These are phyloP conservation scores for Boletus austroedulis DNA, from an alignment of 1,284 basidiomycete genomes.

Conservation along the genomic window DNA sequence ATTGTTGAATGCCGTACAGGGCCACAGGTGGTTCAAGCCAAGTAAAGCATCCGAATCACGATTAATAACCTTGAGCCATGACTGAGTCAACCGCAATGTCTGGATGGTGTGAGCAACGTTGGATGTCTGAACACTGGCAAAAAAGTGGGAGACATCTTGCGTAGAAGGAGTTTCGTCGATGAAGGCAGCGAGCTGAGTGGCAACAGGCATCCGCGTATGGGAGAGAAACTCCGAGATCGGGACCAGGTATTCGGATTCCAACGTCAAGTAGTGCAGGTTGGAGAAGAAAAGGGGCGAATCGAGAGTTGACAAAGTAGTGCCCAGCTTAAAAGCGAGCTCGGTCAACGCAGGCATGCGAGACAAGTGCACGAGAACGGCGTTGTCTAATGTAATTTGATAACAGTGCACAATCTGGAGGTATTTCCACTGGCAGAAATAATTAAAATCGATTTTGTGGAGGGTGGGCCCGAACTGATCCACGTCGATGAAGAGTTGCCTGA, in stretches of 20 bases:
- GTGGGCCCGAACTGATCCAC: background rate
- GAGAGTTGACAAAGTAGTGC: background rate
- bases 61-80: too few species aligned
- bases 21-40: background rate
- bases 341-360: slow-evolving; percentile 1
- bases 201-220: background rate
- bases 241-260: background rate
- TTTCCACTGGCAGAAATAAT: background rate
- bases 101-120: background rate
- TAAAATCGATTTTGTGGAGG: background rate
- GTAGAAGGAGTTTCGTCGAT: background rate
- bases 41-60: background rate
- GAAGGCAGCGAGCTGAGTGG: background rate
- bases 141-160: background rate
- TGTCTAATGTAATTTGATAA: background rate
- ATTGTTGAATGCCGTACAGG: background rate
- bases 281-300: background rate
- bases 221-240: background rate
- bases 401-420: background rate
- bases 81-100: background rate
- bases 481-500: background rate
- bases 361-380: background rate
- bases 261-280: background rate
- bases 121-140: background rate
- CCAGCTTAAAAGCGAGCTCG: background rate